Evolutionary conservation across 345 rosid species (phyloP).

Genomic region (Kandelia obovata): DNA sequence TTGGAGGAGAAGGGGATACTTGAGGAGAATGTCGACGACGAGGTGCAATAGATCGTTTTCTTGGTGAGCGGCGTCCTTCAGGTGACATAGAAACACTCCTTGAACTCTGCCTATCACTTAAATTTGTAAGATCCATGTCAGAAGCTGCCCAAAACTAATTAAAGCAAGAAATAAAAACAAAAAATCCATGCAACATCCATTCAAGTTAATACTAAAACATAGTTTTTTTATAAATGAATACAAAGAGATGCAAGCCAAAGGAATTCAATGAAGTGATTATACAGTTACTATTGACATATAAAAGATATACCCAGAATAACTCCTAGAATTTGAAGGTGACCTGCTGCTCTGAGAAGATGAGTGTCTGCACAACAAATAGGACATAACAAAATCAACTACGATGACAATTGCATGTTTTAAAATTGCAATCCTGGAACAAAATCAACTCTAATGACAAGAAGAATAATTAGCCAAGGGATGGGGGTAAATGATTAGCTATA

Average conservation of each 20-base stretch:
- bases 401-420: not conserved
- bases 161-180: not conserved
- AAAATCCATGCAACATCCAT: not conserved
- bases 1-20: slow-evolving; percentile 50
- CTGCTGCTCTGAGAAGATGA: slow-evolving; percentile 49
- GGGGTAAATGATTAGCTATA: slow-evolving; percentile 26
- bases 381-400: not conserved
- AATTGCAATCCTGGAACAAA: not conserved
- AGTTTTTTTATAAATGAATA: not conserved
- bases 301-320: slow-evolving; percentile 53
- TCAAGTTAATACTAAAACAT: not conserved
- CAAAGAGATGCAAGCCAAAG: not conserved
- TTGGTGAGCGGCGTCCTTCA: slow-evolving; percentile 34
- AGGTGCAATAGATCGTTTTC: slow-evolving; percentile 42
- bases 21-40: slow-evolving; percentile 43
- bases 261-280: slow-evolving; percentile 6
- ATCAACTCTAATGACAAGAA: not conserved
- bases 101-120: slow-evolving; percentile 43
- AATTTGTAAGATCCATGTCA: slow-evolving; percentile 14
- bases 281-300: not conserved
- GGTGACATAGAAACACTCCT: slow-evolving; percentile 79
- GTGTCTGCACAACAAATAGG: slow-evolving; percentile 38
- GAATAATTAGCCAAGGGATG: slow-evolving; percentile 33
- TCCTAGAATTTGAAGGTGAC: slow-evolving; percentile 60
- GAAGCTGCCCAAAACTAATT: slow-evolving; percentile 8